Evolutionary conservation across 495 filamentous ascomycete genomes (phyloP).

Genomic region (Neurospora sp.): DNA sequence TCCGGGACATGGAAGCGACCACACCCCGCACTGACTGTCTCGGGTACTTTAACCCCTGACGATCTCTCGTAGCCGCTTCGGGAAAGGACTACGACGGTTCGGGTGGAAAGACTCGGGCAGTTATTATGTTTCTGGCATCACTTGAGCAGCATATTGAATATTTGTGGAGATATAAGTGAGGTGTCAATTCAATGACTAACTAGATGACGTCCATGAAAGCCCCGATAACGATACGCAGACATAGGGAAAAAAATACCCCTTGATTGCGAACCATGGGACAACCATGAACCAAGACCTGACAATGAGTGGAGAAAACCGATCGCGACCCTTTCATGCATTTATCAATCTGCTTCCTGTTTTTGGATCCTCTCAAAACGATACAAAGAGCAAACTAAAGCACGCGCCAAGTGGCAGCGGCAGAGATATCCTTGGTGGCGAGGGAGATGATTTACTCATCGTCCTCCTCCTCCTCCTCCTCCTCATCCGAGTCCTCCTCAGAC

Average conservation of each 20-base stretch:
- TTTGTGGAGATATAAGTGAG: not conserved
- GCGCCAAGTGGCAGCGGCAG: not conserved
- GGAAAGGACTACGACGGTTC: not conserved
- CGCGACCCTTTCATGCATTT: not conserved
- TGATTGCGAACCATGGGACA: not conserved
- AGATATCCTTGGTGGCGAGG: not conserved
- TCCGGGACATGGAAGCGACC: not conserved
- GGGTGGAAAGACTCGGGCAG: not conserved
- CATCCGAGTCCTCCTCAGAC: conserved; percentile 62
- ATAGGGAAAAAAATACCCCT: not conserved
- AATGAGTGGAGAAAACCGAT: not conserved
- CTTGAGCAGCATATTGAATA: not conserved
- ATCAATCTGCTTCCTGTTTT: not conserved
- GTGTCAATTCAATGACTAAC: not conserved
- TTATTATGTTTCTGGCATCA: not conserved
- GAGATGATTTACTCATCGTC: conserved; percentile 6
- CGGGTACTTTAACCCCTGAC: not conserved
- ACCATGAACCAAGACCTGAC: not conserved
- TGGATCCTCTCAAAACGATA: not conserved
- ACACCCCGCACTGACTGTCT: not conserved
- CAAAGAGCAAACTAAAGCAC: not conserved
- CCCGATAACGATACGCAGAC: not conserved
- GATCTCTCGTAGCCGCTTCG: not conserved
- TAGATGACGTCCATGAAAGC: not conserved
- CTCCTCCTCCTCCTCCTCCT: conserved; percentile 28